phyloP scores from a whole-genome alignment of 1,284 basidiomycete species.

The Rhodotorula mucilaginosa region DNA sequence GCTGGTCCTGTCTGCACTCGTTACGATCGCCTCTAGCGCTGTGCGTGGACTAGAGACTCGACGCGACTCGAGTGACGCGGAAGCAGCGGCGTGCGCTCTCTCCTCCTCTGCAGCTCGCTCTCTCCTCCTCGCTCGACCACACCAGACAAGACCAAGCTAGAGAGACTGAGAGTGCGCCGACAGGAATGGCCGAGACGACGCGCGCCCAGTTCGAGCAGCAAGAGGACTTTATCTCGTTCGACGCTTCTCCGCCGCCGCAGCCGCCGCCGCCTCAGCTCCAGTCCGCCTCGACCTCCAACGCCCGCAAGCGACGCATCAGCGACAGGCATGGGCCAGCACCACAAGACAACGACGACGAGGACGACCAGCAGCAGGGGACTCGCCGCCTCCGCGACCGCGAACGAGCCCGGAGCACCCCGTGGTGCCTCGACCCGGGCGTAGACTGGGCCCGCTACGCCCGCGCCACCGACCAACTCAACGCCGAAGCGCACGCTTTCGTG shows the following conservation, averaged over 20 bases:
- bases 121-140: no score
- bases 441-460: constrained; percentile 75
- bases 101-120: no score
- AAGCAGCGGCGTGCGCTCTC: no score
- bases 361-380: constrained; percentile 16
- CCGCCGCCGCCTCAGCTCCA: constrained; percentile 8
- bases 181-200: background rate
- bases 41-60: no score
- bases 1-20: no score
- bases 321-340: constrained; percentile 3
- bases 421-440: constrained; percentile 63
- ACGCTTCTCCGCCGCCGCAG: constrained; percentile 44
- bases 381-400: constrained; percentile 39
- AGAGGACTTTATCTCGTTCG: constrained; percentile 64
- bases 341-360: constrained; percentile 27
- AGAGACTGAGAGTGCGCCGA: no score
- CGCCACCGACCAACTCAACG: constrained; percentile 75
- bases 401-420: constrained; percentile 59
- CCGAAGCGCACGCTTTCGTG: constrained; percentile 80
- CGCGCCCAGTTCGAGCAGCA: constrained; percentile 40
- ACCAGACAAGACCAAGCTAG: no score
- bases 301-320: constrained; percentile 24
- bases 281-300: background rate
- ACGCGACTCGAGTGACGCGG: no score
- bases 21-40: no score